These are phyloP conservation scores for Physcia stellaris DNA, from an alignment of 495 filamentous ascomycete species.

Conservation along the genomic window DNA sequence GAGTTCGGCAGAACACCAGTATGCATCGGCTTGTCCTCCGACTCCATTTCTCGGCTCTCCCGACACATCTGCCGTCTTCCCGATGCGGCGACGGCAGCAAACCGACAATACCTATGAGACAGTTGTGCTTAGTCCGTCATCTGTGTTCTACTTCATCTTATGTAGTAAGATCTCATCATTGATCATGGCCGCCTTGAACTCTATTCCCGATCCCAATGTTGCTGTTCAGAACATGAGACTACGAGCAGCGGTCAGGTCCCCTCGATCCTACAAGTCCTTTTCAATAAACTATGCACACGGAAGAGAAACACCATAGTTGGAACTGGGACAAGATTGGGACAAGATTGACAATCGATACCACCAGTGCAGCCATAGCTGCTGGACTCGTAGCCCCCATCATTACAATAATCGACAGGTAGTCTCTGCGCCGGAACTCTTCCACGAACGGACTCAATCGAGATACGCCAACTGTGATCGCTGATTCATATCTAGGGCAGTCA, in stretches of 20 bases:
- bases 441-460: not conserved
- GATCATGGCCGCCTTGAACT: not conserved
- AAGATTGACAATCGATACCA: conserved; percentile 54
- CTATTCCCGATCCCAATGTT: not conserved
- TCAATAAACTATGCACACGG: not conserved
- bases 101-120: no score
- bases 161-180: no score
- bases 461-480: no score
- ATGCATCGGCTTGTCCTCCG: no score
- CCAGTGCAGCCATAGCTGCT: conserved; percentile 32
- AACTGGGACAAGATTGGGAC: conserved; percentile 60
- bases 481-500: conserved; percentile 15
- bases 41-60: no score
- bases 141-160: no score
- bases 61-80: no score
- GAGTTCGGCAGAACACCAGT: no score
- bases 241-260: not conserved
- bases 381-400: conserved; percentile 21
- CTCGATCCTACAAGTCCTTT: not conserved
- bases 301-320: conserved; percentile 30
- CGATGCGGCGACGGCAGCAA: no score
- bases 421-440: no score
- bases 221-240: not conserved
- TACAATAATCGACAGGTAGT: conserved; percentile 23
- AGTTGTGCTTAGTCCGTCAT: no score